phyloP scores from a whole-genome alignment of 495 filamentous ascomycete species.

The Clohesyomyces aquaticus region DNA sequence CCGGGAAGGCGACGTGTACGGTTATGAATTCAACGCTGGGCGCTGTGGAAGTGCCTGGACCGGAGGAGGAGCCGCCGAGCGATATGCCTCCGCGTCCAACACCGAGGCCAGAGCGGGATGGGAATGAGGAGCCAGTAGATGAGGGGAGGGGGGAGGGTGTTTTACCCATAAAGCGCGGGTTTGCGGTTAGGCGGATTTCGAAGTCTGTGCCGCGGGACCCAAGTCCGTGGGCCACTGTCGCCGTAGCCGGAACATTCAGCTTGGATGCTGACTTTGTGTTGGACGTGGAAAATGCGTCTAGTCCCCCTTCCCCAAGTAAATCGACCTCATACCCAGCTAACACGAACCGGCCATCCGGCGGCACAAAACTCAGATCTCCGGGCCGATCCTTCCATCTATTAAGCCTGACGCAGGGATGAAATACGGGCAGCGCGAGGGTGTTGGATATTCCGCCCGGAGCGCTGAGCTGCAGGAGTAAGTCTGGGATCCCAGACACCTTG shows the following conservation, averaged over 20 bases:
- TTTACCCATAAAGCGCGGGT: conserved; percentile 55
- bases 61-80: conserved; percentile 42
- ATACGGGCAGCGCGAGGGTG: conserved; percentile 85
- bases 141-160: conserved; percentile 20
- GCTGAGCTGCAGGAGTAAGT: conserved; percentile 78
- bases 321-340: conserved; percentile 95
- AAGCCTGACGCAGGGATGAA: conserved; percentile 92
- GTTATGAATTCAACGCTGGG: conserved; percentile 79
- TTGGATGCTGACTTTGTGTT: conserved; percentile 51
- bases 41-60: conserved; percentile 57
- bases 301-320: conserved; percentile 58
- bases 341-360: conserved; percentile 93
- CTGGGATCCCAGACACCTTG: conserved; percentile 92
- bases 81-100: not conserved
- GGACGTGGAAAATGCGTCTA: conserved; percentile 31
- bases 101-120: conserved; percentile 10
- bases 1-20: conserved; percentile 80
- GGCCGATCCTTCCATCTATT: conserved; percentile 83
- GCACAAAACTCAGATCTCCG: conserved; percentile 90
- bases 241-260: conserved; percentile 76
- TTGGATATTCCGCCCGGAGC: conserved; percentile 70
- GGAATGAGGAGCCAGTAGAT: conserved; percentile 35
- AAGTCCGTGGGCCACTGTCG: conserved; percentile 80
- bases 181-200: conserved; percentile 77
- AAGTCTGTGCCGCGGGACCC: conserved; percentile 79